Percentiles rank a stretch among this genome's conserved stretches.
Evolutionary conservation across 2,329 filamentous ascomycete species (phyloP).

Genomic region (Ascochyta rabiei): DNA sequence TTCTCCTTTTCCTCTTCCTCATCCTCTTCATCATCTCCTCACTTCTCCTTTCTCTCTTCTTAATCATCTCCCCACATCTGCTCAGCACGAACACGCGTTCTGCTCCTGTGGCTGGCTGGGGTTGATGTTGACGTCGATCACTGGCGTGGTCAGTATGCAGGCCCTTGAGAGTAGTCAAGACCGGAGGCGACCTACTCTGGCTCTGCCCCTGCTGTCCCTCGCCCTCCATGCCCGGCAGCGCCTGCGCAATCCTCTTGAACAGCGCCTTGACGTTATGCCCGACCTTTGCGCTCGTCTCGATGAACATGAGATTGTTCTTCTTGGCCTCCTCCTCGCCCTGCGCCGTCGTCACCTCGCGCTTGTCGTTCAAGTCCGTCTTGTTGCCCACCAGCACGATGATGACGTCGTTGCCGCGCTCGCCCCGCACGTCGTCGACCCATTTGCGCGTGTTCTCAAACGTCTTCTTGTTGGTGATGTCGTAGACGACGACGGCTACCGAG

Average conservation of each 20-base stretch:
- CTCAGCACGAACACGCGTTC: constrained; percentile 48
- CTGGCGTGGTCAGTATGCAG: constrained; percentile 54
- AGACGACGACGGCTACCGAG: constrained; percentile 96
- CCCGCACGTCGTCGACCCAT: constrained; percentile 98
- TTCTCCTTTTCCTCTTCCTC: too few relatives aligned
- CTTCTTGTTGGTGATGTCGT: constrained; percentile 96
- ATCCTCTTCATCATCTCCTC: too few relatives aligned
- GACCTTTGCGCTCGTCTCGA: constrained; percentile 97
- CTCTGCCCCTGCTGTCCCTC: constrained; percentile 77
- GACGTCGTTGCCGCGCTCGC: constrained; percentile 96
- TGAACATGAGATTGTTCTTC: constrained; percentile 98
- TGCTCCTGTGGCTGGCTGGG: constrained; percentile 69
- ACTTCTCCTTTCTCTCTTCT: too few relatives aligned
- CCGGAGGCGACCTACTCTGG: constrained; percentile 73
- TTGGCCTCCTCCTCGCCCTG: constrained; percentile 98
- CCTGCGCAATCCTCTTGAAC: constrained; percentile 98
- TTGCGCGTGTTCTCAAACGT: constrained; percentile 99
- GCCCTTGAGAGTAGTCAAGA: neutral
- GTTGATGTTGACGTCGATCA: constrained; percentile 93
- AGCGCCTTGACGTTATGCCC: constrained; percentile 98
- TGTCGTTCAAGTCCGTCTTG: constrained; percentile 98
- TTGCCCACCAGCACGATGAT: constrained; percentile 99
- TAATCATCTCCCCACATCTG: too few relatives aligned
- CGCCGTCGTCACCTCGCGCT: constrained; percentile 93
- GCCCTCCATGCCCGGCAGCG: constrained; percentile 95